Conservation (phyloP, 371 early-diverging fungal genomes). For the Mortierella sp. region DNA sequence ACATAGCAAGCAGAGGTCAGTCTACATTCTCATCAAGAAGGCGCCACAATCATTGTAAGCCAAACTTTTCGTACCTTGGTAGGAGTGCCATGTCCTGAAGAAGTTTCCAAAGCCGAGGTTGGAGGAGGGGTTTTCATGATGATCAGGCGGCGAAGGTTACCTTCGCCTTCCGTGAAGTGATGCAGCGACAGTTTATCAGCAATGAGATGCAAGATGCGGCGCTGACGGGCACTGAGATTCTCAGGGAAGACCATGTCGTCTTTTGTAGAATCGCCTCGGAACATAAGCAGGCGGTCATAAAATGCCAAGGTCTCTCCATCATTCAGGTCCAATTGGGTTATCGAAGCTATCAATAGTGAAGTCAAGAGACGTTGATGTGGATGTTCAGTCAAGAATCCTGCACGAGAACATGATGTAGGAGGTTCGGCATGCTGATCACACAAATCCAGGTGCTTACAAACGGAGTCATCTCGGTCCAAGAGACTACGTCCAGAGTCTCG, state of each 20-base stretch:
- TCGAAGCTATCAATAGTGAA: slow-evolving; percentile 11
- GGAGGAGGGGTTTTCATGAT: slow-evolving; percentile 42
- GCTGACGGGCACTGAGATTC: slow-evolving; percentile 59
- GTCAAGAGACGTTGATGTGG: too few species aligned
- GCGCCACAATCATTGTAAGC: too few species aligned
- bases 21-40: too few species aligned
- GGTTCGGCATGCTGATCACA: too few species aligned
- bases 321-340: slow-evolving; percentile 70
- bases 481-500: slow-evolving; percentile 42
- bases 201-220: slow-evolving; percentile 65
- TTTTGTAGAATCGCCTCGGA: slow-evolving; percentile 71
- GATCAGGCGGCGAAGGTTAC: slow-evolving; percentile 42
- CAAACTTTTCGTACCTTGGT: too few species aligned
- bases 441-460: too few species aligned
- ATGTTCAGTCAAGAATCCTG: too few species aligned
- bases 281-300: slow-evolving; percentile 74
- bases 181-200: slow-evolving; percentile 64
- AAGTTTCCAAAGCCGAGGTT: slow-evolving; percentile 13
- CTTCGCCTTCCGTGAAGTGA: slow-evolving; percentile 67
- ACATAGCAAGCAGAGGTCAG: not conserved
- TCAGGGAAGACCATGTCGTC: slow-evolving; percentile 69
- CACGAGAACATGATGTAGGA: too few species aligned
- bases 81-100: slow-evolving; percentile 10
- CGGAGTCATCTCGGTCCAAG: slow-evolving; percentile 36
- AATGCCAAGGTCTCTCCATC: slow-evolving; percentile 73